A percentile compares a stretch with the other conserved stretches of the same genome.
phyloP scores from a whole-genome alignment of 805 yeast species.

The Yarrowia porcina region DNA sequence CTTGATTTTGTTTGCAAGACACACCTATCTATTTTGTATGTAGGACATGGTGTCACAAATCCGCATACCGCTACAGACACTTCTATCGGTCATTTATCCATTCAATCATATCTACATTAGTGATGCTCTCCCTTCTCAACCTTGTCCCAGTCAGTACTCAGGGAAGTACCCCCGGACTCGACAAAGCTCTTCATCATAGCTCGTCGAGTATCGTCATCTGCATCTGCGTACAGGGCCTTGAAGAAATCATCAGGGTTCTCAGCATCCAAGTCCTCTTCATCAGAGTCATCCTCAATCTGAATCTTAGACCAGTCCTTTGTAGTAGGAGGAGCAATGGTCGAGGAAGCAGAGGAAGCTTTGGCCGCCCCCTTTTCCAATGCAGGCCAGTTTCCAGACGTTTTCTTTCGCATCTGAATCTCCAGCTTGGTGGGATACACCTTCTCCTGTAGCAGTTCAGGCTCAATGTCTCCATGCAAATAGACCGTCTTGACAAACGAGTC shows the following conservation, averaged over 20 bases:
- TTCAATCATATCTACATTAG: background rate
- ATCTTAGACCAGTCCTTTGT: slow-evolving; percentile 29
- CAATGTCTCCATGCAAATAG: background rate
- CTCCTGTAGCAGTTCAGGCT: slow-evolving; percentile 24
- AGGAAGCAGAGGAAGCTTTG: background rate
- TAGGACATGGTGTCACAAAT: no score
- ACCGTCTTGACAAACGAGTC: background rate
- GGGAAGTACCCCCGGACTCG: slow-evolving; percentile 92
- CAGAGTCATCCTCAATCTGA: slow-evolving; percentile 40
- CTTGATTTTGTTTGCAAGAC: no score
- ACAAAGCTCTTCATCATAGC: slow-evolving; percentile 96
- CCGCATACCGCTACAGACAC: no score
- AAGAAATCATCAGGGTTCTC: slow-evolving; percentile 60
- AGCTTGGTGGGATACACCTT: slow-evolving; percentile 27
- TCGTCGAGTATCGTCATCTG: slow-evolving; percentile 80
- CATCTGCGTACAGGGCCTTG: slow-evolving; percentile 64
- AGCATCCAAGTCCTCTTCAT: slow-evolving; percentile 47
- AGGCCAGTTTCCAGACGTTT: slow-evolving; percentile 68
- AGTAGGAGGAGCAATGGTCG: background rate
- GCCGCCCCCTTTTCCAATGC: slow-evolving; percentile 39
- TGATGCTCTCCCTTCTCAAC: slow-evolving; percentile 43
- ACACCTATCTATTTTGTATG: no score
- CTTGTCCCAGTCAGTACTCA: slow-evolving; percentile 91
- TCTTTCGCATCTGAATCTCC: slow-evolving; percentile 55
- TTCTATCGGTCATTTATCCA: no score